Percentiles rank a stretch among this genome's conserved stretches.
Evolutionary conservation across 2,329 filamentous ascomycete species (phyloP).

Genomic region (Curvularia sp.): DNA sequence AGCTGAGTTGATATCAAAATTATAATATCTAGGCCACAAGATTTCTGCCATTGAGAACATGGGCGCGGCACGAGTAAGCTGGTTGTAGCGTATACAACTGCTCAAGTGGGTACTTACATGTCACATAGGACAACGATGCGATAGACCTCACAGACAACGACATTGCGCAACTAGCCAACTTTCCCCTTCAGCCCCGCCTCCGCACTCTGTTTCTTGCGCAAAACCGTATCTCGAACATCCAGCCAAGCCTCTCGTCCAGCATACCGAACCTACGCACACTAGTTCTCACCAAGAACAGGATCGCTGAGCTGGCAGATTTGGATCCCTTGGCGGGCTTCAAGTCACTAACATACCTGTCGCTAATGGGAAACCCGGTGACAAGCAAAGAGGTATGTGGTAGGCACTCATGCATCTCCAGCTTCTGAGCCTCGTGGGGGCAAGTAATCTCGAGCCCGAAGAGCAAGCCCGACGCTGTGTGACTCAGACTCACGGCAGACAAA

Average conservation of each 20-base stretch:
- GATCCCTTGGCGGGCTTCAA: constrained; percentile 76
- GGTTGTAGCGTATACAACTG: neutral
- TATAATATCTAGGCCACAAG: constrained; percentile 81
- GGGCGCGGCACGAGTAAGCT: constrained; percentile 86
- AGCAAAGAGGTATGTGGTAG: constrained; percentile 77
- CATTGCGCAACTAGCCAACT: constrained; percentile 87
- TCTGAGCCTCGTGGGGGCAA: constrained; percentile 29
- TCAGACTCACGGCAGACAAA: neutral
- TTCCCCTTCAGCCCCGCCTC: constrained; percentile 87
- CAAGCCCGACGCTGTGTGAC: neutral
- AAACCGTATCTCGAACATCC: constrained; percentile 85
- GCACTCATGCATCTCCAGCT: constrained; percentile 2
- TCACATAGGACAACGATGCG: constrained; percentile 81
- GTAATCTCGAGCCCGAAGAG: constrained; percentile 18
- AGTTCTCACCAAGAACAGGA: constrained; percentile 81
- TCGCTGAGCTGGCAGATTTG: constrained; percentile 84
- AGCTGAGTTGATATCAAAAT: constrained; percentile 84
- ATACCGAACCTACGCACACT: constrained; percentile 84
- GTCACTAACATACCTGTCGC: constrained; percentile 77
- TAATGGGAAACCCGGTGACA: constrained; percentile 87
- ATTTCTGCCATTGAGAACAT: constrained; percentile 98
- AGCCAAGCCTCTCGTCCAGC: constrained; percentile 74
- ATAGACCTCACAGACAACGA: constrained; percentile 99
- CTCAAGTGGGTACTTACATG: neutral
- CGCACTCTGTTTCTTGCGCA: constrained; percentile 86